Conservation (phyloP, 768 basidiomycete species). For the Rhodotorula sphaerocarpa region DNA sequence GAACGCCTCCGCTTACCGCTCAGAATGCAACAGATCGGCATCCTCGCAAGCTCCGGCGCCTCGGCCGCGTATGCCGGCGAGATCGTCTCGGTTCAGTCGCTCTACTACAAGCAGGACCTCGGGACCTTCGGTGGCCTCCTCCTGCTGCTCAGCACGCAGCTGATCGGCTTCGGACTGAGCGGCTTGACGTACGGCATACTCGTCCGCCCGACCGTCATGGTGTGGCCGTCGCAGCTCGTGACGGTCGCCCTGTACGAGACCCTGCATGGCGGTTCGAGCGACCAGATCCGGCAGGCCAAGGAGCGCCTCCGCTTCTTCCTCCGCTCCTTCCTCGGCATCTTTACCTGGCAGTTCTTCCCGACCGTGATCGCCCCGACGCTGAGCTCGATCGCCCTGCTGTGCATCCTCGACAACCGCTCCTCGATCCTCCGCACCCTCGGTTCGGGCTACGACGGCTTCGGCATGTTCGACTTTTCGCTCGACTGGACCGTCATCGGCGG, state of each 20-base stretch:
- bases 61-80: constrained; percentile 41
- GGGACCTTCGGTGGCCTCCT: constrained; percentile 34
- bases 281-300: constrained; percentile 30
- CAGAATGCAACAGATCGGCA: constrained; percentile 12
- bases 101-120: constrained; percentile 38
- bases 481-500: constrained; percentile 42
- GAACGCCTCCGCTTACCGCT: neutral
- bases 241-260: constrained; percentile 40
- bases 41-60: constrained; percentile 23
- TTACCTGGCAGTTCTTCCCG: constrained; percentile 41
- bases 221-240: constrained; percentile 38
- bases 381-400: constrained; percentile 37
- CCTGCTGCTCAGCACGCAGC: constrained; percentile 40
- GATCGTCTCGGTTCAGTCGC: constrained; percentile 40
- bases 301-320: constrained; percentile 39
- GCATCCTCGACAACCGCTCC: constrained; percentile 29
- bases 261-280: constrained; percentile 35
- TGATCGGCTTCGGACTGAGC: constrained; percentile 41
- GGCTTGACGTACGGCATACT: constrained; percentile 37
- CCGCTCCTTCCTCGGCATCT: constrained; percentile 32
- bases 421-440: constrained; percentile 35
- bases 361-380: constrained; percentile 36
- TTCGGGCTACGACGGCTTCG: constrained; percentile 39
- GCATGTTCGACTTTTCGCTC: constrained; percentile 38
- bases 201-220: constrained; percentile 36